A percentile compares a stretch with the other conserved stretches of the same genome.
These are phyloP conservation scores for Claviceps africana DNA, from an alignment of 2,329 filamentous ascomycete genomes.

Conservation along the genomic window DNA sequence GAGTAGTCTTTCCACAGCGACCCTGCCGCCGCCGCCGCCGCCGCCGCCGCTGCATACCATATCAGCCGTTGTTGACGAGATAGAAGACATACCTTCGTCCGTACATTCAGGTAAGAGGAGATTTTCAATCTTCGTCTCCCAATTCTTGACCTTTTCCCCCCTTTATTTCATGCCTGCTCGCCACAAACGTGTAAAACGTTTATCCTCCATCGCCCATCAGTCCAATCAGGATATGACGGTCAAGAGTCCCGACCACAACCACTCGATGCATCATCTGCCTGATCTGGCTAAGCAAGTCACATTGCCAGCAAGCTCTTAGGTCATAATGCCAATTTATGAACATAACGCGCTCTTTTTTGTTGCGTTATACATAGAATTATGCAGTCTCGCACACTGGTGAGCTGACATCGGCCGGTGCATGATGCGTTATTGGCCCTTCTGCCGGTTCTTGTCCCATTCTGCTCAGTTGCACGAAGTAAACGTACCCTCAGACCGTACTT, in stretches of 20 bases:
- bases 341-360: not conserved
- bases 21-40: not conserved
- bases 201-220: not conserved
- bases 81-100: not conserved
- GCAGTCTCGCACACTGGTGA: not conserved
- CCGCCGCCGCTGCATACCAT: not conserved
- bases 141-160: not conserved
- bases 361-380: not conserved
- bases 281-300: not conserved
- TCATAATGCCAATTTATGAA: not conserved
- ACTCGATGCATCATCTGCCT: not conserved
- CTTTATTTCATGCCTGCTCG: not conserved
- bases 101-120: conserved; percentile 1
- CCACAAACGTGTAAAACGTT: not conserved
- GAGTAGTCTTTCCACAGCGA: not conserved
- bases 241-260: not conserved
- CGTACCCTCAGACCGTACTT: not conserved
- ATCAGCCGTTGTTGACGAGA: not conserved
- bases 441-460: not conserved
- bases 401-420: not conserved
- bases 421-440: not conserved
- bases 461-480: not conserved
- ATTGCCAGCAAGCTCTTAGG: not conserved
- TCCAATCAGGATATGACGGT: not conserved
- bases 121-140: not conserved